Percentiles rank a stretch among this genome's conserved stretches.
Conservation (phyloP, 441 rosid species). For the Euphorbia schlechtendalii region DNA sequence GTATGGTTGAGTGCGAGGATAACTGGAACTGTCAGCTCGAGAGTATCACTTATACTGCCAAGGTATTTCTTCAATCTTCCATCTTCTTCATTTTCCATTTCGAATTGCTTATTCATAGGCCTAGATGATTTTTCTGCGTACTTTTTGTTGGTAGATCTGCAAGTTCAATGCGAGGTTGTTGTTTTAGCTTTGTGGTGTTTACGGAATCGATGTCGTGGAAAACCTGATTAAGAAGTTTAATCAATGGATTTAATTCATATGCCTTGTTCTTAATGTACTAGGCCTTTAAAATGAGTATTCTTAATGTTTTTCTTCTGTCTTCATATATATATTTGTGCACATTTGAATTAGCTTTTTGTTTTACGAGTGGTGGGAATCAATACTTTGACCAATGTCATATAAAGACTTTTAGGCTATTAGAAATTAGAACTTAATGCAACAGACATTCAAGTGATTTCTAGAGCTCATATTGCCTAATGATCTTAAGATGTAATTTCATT, state of each 20-base stretch:
- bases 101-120: not conserved
- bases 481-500: no score
- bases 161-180: not conserved
- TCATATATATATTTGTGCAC: not conserved
- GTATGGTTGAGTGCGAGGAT: slow-evolving; percentile 97
- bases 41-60: slow-evolving; percentile 83
- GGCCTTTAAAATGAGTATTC: not conserved
- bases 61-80: slow-evolving; percentile 33
- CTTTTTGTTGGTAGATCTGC: slow-evolving; percentile 7
- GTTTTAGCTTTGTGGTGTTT: no score
- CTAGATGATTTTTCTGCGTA: not conserved
- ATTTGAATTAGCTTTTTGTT: not conserved
- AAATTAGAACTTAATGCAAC: not conserved
- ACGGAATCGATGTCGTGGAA: not conserved
- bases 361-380: no score
- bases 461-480: not conserved
- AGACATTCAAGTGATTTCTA: not conserved
- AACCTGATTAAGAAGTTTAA: not conserved
- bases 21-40: slow-evolving; percentile 99
- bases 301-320: not conserved
- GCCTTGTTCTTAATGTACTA: not conserved
- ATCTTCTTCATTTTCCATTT: not conserved
- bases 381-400: no score
- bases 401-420: not conserved
- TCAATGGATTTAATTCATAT: not conserved